Base-by-base conservation (phyloP, 1,284 basidiomycete genomes). In the Schizophyllum commune region DNA sequence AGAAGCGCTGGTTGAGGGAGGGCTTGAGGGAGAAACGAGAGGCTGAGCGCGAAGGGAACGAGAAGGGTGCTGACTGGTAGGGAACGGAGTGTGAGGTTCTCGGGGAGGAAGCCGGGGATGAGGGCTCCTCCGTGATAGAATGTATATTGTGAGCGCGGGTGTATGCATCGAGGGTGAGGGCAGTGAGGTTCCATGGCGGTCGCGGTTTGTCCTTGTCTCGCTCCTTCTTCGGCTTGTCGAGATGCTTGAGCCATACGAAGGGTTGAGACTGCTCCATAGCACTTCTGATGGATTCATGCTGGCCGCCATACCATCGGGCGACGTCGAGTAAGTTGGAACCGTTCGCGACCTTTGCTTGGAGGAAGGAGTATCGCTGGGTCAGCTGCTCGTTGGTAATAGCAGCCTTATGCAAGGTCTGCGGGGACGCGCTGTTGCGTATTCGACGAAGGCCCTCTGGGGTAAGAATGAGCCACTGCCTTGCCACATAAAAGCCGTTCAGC, bases 201-300 rank as follows among this genome's bases (percentile, higher is more conserved):
- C 79, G 77, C 51, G 65, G 64, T 27, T 66, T 64, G 22, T 66
- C 65, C 54, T 65, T 72, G 53, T 67, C 27, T 5, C 27, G 27
- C 5, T 27, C 27, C 27, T 27, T 71, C 47, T 72, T 69, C 27
- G 72, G 73, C 63, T 77, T 82, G 56, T 84, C 81, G 60, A 83
- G 74, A 68, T 89, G 85, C 66, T 83, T 86, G 32, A 89, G 70
- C 89, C 87, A 91, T 5, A 84, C 83, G 59, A 86, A 75, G 13
- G 88, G 86, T 67, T 91, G 88, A 1, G 79, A 77, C 59, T 79
- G 79, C 61, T 85, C 83, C 21, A 91, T 68, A 34, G 80, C 76
- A 11, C 74, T 68, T 62, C 76, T 81, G 11, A 81, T 70, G 19
- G 75, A 67, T 5, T 71, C 66, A 32, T 81, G 78, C 62, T 84